These are phyloP conservation scores for Cladosporium sp. DNA, from an alignment of 2,329 filamentous ascomycete species.

Conservation along the genomic window DNA sequence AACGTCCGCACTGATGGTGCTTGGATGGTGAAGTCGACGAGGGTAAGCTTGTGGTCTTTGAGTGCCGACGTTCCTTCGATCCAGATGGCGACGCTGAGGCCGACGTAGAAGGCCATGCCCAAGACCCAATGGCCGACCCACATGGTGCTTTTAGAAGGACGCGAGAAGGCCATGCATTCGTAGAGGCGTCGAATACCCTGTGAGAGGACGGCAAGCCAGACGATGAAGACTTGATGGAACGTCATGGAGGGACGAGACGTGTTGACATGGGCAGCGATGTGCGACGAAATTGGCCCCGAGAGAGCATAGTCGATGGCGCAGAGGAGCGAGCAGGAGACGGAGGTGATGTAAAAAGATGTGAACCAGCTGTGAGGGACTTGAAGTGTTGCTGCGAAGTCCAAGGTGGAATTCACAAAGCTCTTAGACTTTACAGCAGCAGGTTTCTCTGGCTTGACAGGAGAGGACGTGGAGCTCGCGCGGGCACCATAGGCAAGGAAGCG, in stretches of 20 bases:
- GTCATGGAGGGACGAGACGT: slow-evolving; percentile 50
- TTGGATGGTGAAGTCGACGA: slow-evolving; percentile 40
- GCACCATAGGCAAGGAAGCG: slow-evolving; percentile 64
- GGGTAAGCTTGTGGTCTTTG: slow-evolving; percentile 36
- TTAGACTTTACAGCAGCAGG: not conserved
- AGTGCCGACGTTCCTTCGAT: slow-evolving; percentile 71
- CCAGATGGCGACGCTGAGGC: slow-evolving; percentile 76
- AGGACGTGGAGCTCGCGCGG: slow-evolving; percentile 41
- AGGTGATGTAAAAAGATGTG: slow-evolving; percentile 78
- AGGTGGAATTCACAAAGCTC: slow-evolving; percentile 8
- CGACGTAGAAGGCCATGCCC: slow-evolving; percentile 74
- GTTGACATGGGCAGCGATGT: not conserved
- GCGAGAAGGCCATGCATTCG: slow-evolving; percentile 68
- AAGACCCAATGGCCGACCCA: slow-evolving; percentile 80
- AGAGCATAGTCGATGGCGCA: slow-evolving; percentile 56
- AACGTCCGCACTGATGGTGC: slow-evolving; percentile 53
- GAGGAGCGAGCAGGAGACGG: slow-evolving; percentile 67
- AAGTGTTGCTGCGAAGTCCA: slow-evolving; percentile 52
- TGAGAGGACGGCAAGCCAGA: slow-evolving; percentile 71
- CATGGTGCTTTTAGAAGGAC: slow-evolving; percentile 74
- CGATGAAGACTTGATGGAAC: slow-evolving; percentile 61
- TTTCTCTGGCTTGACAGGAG: slow-evolving; percentile 15
- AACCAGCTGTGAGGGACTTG: slow-evolving; percentile 89
- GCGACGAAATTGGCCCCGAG: not conserved
- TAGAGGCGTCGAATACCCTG: slow-evolving; percentile 76